Evolutionary conservation across 1,284 basidiomycete genomes (phyloP).

Genomic region (Chiua sp.): DNA sequence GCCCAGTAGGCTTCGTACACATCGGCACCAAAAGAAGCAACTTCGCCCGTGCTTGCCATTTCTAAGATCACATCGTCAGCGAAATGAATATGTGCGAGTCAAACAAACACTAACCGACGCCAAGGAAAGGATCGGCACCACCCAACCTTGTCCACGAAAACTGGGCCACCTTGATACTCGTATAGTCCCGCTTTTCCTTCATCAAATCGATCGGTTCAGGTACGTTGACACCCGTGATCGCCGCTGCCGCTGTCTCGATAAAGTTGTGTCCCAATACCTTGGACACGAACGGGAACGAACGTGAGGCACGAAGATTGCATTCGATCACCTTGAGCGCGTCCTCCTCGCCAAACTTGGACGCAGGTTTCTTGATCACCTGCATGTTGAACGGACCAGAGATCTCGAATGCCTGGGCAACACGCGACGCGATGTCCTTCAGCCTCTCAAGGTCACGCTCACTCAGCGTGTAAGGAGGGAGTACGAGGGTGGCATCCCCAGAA

Average conservation of each 20-base stretch:
- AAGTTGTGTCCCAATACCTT: conserved; percentile 51
- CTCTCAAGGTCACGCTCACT: conserved; percentile 79
- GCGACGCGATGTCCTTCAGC: conserved; percentile 92
- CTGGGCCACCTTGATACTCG: conserved; percentile 97
- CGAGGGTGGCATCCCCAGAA: conserved; percentile 98
- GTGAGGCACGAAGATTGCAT: too few species aligned
- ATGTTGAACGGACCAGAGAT: conserved; percentile 99
- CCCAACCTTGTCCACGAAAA: conserved; percentile 94
- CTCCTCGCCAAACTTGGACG: conserved; percentile 60
- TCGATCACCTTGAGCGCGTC: too few species aligned
- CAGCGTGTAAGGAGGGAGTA: conserved; percentile 95
- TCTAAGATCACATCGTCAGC: conserved; percentile 51
- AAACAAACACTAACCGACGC: conserved; percentile 71
- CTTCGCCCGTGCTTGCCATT: conserved; percentile 99
- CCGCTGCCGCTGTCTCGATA: conserved; percentile 34
- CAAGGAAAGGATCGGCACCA: conserved; percentile 96
- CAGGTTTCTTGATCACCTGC: conserved; percentile 91
- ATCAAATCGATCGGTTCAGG: conserved; percentile 92
- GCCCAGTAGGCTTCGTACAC: conserved; percentile 98
- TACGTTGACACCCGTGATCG: conserved; percentile 96
- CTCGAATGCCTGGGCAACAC: conserved; percentile 94
- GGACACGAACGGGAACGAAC: too few species aligned
- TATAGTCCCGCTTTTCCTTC: conserved; percentile 90
- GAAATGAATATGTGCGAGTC: not conserved
- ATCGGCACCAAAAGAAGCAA: conserved; percentile 96